Percentiles rank a stretch among this genome's conserved stretches.
These are phyloP conservation scores for Magnaporthiopsis poae DNA, from an alignment of 2,329 filamentous ascomycete genomes.

Conservation along the genomic window DNA sequence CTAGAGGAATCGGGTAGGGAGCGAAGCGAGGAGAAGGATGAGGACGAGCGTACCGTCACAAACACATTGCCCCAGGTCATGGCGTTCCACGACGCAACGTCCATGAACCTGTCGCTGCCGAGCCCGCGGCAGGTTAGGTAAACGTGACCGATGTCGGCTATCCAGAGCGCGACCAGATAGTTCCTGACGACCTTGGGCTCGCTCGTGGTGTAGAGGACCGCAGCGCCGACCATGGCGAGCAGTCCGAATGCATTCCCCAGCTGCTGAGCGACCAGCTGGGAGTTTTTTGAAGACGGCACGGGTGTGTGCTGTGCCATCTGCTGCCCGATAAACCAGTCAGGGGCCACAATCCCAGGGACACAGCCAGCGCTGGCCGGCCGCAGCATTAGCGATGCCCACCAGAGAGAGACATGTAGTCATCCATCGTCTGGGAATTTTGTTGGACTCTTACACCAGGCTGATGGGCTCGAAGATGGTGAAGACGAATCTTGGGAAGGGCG, in stretches of 20 bases:
- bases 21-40: constrained; percentile 7
- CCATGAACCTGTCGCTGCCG: constrained; percentile 42
- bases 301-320: constrained; percentile 38
- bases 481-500: constrained; percentile 52
- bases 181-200: constrained; percentile 57
- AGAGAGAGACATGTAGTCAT: background rate
- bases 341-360: constrained; percentile 43
- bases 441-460: constrained; percentile 5
- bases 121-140: constrained; percentile 50
- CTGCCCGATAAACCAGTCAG: constrained; percentile 53
- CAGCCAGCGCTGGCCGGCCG: constrained; percentile 39
- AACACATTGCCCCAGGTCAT: constrained; percentile 67
- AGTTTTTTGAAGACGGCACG: constrained; percentile 30
- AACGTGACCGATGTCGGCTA: constrained; percentile 60
- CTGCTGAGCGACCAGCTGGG: constrained; percentile 53
- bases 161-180: constrained; percentile 56
- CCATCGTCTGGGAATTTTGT: constrained; percentile 21
- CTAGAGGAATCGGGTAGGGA: background rate
- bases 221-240: constrained; percentile 53
- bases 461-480: constrained; percentile 62
- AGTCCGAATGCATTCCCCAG: constrained; percentile 62
- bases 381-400: background rate
- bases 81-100: constrained; percentile 53
- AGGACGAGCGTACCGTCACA: constrained; percentile 41
- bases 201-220: constrained; percentile 52